Base-by-base conservation (phyloP, 345 rosid species). In the Syzygium aqueum region DNA sequence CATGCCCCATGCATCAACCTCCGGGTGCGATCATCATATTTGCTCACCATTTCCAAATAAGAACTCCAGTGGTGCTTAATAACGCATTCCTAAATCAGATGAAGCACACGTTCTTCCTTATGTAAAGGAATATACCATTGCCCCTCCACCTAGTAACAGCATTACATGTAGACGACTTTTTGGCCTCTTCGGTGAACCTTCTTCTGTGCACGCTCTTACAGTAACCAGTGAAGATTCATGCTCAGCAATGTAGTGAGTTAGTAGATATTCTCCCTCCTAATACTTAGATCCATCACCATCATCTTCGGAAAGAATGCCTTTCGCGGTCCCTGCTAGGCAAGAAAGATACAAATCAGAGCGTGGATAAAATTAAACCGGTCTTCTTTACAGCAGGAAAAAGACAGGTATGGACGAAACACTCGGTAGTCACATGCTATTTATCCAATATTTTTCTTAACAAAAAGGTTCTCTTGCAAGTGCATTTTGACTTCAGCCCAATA, bases 281-380 rank as follows among this genome's bases (percentile, higher is more conserved):
- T 94, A 97, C 84, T 93, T 97, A 91, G 93, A 95, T 85, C 98
- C 98, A 91, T 97, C 99, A 86, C 98, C 99, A 80, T 93, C 94
- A 88, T 97, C 99, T 89, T 96, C 98, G 84, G 90, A 96, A 59
- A 96, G 89, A 90, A 92, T 85, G 84, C 99, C 99, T 91, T 89
- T 63, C 61, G 98, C 98, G 88, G 89, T 91, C 88, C 97, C 99
- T 96, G 53, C 84, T 33, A 86, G 21, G 43, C 77, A 89, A 73
- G 30, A 57, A 65, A 54, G 84, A 43, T 57, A 15, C 5, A 56
- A 82, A 82, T 37, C 30, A 43, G 52, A 82, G 52, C 40, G 27
- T 25, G 17, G 33, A 61, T 61, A 33, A 33, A 27, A 61, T 30
- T 13, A 61, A 14, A n/a, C 73, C 16, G 13, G 73, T n/a, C 85